A percentile compares a stretch with the other conserved stretches of the same genome.
phyloP scores from a whole-genome alignment of 2,329 filamentous ascomycete species.

The Calonectria naviculata region DNA sequence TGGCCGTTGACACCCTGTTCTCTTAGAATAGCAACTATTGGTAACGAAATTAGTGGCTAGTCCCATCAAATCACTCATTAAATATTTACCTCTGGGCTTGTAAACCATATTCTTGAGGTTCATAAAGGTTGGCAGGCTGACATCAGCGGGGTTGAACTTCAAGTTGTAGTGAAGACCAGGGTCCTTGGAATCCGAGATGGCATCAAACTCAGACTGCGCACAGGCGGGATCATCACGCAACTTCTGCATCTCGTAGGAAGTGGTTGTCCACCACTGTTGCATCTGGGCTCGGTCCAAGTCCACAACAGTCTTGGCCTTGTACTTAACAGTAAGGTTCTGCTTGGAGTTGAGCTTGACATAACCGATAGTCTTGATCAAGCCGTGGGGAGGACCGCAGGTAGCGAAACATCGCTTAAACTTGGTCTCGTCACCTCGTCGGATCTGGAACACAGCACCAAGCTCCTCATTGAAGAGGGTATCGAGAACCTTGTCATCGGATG shows the following conservation, averaged over 20 bases:
- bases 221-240: conserved; percentile 89
- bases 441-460: conserved; percentile 94
- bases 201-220: conserved; percentile 84
- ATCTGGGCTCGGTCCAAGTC: conserved; percentile 77
- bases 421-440: conserved; percentile 84
- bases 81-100: conserved; percentile 59
- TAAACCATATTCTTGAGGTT: conserved; percentile 63
- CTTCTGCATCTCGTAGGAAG: conserved; percentile 91
- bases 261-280: conserved; percentile 89
- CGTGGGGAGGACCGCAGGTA: conserved; percentile 84
- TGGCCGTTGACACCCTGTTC: conserved; percentile 97
- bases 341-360: conserved; percentile 75
- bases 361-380: conserved; percentile 87
- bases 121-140: conserved; percentile 70
- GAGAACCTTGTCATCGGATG: conserved; percentile 73
- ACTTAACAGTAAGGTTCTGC: conserved; percentile 81
- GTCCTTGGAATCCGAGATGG: conserved; percentile 79
- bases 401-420: conserved; percentile 92
- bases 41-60: conserved; percentile 66
- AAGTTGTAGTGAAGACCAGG: conserved; percentile 88
- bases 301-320: conserved; percentile 76
- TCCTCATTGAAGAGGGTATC: conserved; percentile 95
- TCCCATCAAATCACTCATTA: conserved; percentile 10
- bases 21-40: conserved; percentile 89
- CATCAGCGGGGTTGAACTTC: conserved; percentile 82